Conservation (phyloP, 768 basidiomycete species). For the Tulasnella sp. region DNA sequence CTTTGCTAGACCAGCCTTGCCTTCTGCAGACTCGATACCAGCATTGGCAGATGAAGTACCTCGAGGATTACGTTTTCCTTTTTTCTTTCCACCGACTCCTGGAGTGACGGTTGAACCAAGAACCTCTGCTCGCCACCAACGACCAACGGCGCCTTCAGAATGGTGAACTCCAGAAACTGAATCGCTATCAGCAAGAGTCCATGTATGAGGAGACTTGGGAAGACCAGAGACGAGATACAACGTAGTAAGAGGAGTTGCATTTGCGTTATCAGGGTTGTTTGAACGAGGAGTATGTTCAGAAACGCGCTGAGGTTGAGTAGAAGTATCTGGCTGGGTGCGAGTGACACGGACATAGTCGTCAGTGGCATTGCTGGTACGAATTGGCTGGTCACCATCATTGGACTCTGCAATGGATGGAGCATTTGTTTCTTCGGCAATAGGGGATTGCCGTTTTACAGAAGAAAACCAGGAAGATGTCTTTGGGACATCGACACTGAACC, state of each 20-base stretch:
- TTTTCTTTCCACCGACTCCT: constrained; percentile 43
- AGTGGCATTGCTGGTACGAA: constrained; percentile 3
- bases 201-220: constrained; percentile 78
- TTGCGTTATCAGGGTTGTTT: neutral
- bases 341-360: neutral
- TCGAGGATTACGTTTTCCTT: constrained; percentile 30
- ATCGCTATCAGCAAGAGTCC: constrained; percentile 79
- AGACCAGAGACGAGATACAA: constrained; percentile 36
- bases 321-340: constrained; percentile 11
- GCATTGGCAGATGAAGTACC: neutral
- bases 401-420: constrained; percentile 1
- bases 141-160: constrained; percentile 67
- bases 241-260: constrained; percentile 19
- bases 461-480: neutral
- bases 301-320: neutral
- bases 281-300: constrained; percentile 1
- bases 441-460: neutral
- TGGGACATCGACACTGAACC: constrained; percentile 9
- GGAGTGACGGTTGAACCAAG: constrained; percentile 79
- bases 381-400: neutral
- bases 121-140: constrained; percentile 88
- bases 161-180: constrained; percentile 71
- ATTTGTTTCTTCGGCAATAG: constrained; percentile 2
- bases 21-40: constrained; percentile 7
- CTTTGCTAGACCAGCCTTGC: constrained; percentile 55